Base-by-base conservation (phyloP, 2,329 filamentous ascomycete species). In the Trichophyton rubrum region DNA sequence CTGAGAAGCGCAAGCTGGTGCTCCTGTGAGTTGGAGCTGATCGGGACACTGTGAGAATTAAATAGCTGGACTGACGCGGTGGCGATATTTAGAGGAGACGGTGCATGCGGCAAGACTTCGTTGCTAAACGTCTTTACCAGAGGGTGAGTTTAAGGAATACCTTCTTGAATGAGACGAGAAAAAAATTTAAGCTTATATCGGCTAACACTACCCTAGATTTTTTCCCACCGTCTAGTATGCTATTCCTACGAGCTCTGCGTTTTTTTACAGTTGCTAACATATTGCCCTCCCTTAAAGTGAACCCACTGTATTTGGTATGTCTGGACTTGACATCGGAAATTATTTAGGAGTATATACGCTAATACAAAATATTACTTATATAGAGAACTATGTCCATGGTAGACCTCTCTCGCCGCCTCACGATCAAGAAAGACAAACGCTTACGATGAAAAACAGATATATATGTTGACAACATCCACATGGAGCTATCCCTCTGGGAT, bases 311-410 rank as follows among this genome's bases (percentile, higher is more conserved):
- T 96, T 96, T 76, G 80, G 81, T 83, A 73, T 66, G 78, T 65
- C 43, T 57, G 20, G 9, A 30, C 38, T 17, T 45, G 24, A 13
- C 4, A 13, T 38, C 11, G 4, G 4, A 40, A 6, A 9, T 22
- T 15, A 24, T 47, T 30, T 22, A n/a, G 9, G 17, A 40, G 51
- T 22, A 53, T 55, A 9, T 33, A 43, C 40, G 33, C 35, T 61
- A 13, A 59, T 59, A 59, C 17, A 49, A 30, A 38, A 33, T 20
- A 70, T 49, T 53, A 7, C 27, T 43, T 49, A 49, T 53, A 59
- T 69, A 83, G 92, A 99, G 75, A 99, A 99, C 77, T 99, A 97
- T 75, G 92, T 99, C 65, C 92, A 99, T 74, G 90, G 89, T 95
- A 82, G 72, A 33, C 56, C 56, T 33, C 24, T 59, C 20, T 15